Evolutionary conservation across 2,329 filamentous ascomycete species (phyloP).

Genomic region (Claviceps sp.): DNA sequence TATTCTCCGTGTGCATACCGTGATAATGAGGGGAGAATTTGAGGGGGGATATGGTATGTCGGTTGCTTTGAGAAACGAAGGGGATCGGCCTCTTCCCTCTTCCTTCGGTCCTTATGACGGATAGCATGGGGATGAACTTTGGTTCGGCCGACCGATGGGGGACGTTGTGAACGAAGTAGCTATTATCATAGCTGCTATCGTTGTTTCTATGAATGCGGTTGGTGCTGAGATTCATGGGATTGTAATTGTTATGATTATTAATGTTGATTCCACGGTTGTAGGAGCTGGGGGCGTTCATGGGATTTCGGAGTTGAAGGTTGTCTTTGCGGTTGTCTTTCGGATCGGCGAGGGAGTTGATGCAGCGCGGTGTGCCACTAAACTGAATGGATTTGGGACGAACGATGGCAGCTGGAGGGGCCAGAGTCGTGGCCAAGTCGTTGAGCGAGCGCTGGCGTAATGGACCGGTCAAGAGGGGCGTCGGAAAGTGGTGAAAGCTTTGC

Average conservation of each 20-base stretch:
- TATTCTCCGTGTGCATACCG: slow-evolving; percentile 22
- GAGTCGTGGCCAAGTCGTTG: slow-evolving; percentile 1
- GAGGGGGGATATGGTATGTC: not conserved
- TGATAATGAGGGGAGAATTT: slow-evolving; percentile 23
- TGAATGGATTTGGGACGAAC: slow-evolving; percentile 3
- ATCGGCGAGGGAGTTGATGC: not conserved
- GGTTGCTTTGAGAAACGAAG: slow-evolving; percentile 1
- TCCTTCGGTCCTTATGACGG: slow-evolving; percentile 9
- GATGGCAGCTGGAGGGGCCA: not conserved
- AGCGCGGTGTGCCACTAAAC: not conserved
- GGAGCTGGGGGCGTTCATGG: not conserved
- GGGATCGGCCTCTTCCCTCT: slow-evolving; percentile 5
- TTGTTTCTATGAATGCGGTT: not conserved
- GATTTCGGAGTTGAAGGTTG: slow-evolving; percentile 1
- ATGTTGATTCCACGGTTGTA: not conserved
- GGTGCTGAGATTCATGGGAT: not conserved
- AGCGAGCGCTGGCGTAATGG: slow-evolving; percentile 3
- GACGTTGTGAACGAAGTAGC: not conserved
- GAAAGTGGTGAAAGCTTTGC: not conserved
- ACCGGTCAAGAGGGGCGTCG: not conserved
- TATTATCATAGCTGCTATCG: not conserved
- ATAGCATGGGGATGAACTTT: slow-evolving; percentile 13
- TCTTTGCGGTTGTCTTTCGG: not conserved
- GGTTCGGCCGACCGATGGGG: not conserved
- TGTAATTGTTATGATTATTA: not conserved